A percentile compares a stretch with the other conserved stretches of the same genome.
These are phyloP conservation scores for Aspergillus quadricinctus DNA, from an alignment of 2,329 filamentous ascomycete genomes.

Conservation along the genomic window DNA sequence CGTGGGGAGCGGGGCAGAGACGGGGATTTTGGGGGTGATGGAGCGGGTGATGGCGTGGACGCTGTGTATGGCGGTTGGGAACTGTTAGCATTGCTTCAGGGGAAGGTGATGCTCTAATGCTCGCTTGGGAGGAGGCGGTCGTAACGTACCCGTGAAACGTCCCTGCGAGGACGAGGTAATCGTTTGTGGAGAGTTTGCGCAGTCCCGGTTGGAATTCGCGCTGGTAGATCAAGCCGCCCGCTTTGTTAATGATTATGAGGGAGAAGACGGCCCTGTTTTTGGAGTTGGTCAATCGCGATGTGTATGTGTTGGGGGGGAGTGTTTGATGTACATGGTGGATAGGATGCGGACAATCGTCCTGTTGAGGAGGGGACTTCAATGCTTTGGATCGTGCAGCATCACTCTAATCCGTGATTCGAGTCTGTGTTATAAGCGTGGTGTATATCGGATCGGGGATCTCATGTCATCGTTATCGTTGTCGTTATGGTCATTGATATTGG, in stretches of 20 bases:
- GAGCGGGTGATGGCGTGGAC: slow-evolving; percentile 62
- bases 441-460: not conserved
- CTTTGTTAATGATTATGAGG: slow-evolving; percentile 98
- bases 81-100: not conserved
- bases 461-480: not conserved
- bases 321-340: slow-evolving; percentile 18
- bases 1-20: slow-evolving; percentile 31
- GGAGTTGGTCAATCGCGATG: not conserved
- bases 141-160: slow-evolving; percentile 81
- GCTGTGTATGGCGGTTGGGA: slow-evolving; percentile 26
- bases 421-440: not conserved
- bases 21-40: slow-evolving; percentile 44
- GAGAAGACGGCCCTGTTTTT: slow-evolving; percentile 78
- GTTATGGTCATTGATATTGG: not conserved
- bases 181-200: slow-evolving; percentile 86
- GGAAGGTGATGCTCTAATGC: too few species aligned
- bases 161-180: slow-evolving; percentile 92
- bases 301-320: slow-evolving; percentile 7
- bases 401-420: not conserved
- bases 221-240: slow-evolving; percentile 93
- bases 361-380: not conserved
- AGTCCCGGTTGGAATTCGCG: slow-evolving; percentile 85
- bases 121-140: not conserved
- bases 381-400: not conserved
- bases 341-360: not conserved